phyloP scores from a whole-genome alignment of 148 eudicot species.

The Amaranthus hypochondriacus region DNA sequence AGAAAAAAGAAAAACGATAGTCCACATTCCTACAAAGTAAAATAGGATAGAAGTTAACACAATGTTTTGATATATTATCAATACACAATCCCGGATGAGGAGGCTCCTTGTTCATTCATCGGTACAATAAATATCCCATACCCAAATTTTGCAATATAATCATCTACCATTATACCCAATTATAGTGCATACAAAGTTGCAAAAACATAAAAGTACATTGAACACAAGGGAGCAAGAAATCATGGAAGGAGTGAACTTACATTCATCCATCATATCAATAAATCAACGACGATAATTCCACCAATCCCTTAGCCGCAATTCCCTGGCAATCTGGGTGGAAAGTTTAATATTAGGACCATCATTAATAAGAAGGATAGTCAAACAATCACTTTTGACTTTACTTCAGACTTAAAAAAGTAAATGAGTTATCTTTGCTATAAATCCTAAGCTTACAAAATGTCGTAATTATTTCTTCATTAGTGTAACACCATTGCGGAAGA shows the following conservation, averaged over 20 bases:
- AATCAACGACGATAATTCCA: slow-evolving; percentile 93
- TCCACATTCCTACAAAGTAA: too few species aligned
- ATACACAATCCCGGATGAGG: too few species aligned
- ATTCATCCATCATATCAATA: slow-evolving; percentile 85
- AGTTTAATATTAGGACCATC: slow-evolving; percentile 11
- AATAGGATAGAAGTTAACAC: too few species aligned
- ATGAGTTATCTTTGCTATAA: neutral
- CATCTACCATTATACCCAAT: neutral
- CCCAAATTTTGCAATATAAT: slow-evolving; percentile 4
- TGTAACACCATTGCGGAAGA: neutral
- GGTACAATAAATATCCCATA: neutral
- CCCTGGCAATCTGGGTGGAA: slow-evolving; percentile 76
- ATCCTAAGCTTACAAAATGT: neutral
- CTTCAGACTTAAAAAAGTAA: neutral
- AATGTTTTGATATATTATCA: too few species aligned
- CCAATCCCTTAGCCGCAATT: slow-evolving; percentile 94
- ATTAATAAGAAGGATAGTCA: neutral
- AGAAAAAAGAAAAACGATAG: too few species aligned
- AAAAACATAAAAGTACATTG: neutral
- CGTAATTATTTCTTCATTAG: neutral
- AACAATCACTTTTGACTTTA: neutral
- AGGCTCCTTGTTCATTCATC: neutral
- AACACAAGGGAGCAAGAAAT: slow-evolving; percentile 2
- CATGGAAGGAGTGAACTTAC: slow-evolving; percentile 40
- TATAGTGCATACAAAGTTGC: slow-evolving; percentile 1